Conservation (phyloP, 805 yeast species). For the Yamadazyma scolyti region DNA sequence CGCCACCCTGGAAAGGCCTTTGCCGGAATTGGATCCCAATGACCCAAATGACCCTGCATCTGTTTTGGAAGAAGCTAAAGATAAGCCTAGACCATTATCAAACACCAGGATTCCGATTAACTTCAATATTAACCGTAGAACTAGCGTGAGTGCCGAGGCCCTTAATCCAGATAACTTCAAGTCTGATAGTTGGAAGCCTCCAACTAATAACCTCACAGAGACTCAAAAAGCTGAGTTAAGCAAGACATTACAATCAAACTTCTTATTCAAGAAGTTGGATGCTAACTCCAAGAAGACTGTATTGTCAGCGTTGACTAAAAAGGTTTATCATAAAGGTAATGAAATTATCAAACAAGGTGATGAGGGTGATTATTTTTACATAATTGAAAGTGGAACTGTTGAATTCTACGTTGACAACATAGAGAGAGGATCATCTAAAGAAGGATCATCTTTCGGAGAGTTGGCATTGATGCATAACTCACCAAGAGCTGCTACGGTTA, state of each 20-base stretch:
- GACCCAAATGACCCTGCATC: conserved; percentile 12
- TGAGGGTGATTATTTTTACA: conserved; percentile 89
- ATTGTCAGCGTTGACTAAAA: conserved; percentile 79
- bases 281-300: conserved; percentile 72
- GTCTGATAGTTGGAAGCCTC: conserved; percentile 69
- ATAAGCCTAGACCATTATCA: conserved; percentile 13
- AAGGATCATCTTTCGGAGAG: conserved; percentile 94
- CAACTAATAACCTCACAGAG: conserved; percentile 56
- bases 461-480: conserved; percentile 96
- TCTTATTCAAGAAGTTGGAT: conserved; percentile 81
- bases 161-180: conserved; percentile 68
- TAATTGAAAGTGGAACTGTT: conserved; percentile 80
- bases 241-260: conserved; percentile 71
- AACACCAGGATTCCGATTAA: conserved; percentile 44
- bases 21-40: conserved; percentile 25
- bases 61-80: conserved; percentile 7
- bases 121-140: conserved; percentile 79
- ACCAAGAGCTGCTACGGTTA: conserved; percentile 94
- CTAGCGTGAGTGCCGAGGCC: conserved; percentile 88
- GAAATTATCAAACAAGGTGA: conserved; percentile 87
- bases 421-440: conserved; percentile 70
- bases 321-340: conserved; percentile 52
- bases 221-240: conserved; percentile 69
- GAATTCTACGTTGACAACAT: conserved; percentile 72
- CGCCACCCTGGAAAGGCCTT: conserved; percentile 7